These are phyloP conservation scores for Ceratocystis huliohia DNA, from an alignment of 2,329 filamentous ascomycete genomes.

Conservation along the genomic window DNA sequence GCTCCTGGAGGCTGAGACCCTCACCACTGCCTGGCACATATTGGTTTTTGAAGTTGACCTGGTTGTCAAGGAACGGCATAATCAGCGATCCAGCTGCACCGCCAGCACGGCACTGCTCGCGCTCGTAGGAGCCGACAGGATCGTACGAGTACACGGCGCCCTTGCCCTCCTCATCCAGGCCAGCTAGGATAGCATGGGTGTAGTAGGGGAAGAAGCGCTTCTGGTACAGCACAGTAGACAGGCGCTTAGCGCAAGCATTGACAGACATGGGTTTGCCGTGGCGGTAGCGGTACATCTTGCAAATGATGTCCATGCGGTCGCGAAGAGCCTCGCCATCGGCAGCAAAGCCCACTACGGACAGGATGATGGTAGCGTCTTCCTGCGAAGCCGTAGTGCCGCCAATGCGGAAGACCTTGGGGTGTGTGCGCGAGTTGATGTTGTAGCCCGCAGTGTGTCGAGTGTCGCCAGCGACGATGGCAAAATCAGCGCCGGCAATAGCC, in stretches of 20 bases:
- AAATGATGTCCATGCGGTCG: slow-evolving; percentile 83
- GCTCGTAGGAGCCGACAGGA: slow-evolving; percentile 92
- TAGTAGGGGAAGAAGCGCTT: slow-evolving; percentile 99
- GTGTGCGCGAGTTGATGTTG: slow-evolving; percentile 95
- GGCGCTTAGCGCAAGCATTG: slow-evolving; percentile 83
- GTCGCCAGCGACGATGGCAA: slow-evolving; percentile 93
- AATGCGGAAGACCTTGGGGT: slow-evolving; percentile 94
- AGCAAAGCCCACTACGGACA: slow-evolving; percentile 91
- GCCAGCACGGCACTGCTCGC: slow-evolving; percentile 88
- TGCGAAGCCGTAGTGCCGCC: slow-evolving; percentile 80
- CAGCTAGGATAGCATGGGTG: slow-evolving; percentile 83
- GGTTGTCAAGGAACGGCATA: slow-evolving; percentile 98
- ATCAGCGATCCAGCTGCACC: slow-evolving; percentile 88
- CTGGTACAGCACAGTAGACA: slow-evolving; percentile 89
- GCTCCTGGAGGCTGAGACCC: slow-evolving; percentile 66
- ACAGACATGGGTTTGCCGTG: slow-evolving; percentile 94
- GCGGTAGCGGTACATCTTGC: slow-evolving; percentile 98
- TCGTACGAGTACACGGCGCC: slow-evolving; percentile 96
- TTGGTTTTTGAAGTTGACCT: slow-evolving; percentile 99
- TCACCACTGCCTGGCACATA: slow-evolving; percentile 76
- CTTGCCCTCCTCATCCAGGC: slow-evolving; percentile 85
- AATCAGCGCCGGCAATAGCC: slow-evolving; percentile 85
- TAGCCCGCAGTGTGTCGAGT: slow-evolving; percentile 92
- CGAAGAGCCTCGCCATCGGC: slow-evolving; percentile 89
- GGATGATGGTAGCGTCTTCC: slow-evolving; percentile 70